A percentile compares a stretch with the other conserved stretches of the same genome.
Evolutionary conservation across 495 filamentous ascomycete species (phyloP).

Genomic region (Trypethelium eluteriae): DNA sequence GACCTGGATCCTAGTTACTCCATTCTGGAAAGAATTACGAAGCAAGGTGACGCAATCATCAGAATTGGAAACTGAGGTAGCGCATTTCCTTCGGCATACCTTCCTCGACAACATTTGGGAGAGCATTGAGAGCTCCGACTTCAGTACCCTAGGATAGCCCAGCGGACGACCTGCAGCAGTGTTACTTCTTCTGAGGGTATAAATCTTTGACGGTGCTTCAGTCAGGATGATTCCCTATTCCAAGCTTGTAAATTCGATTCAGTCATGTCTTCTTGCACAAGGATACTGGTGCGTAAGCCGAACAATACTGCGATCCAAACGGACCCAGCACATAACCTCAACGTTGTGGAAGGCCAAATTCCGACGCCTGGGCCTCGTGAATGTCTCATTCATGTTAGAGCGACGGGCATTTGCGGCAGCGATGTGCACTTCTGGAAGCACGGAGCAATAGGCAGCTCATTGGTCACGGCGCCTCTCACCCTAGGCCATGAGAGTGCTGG

Average conservation of each 20-base stretch:
- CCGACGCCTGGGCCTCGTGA: constrained; percentile 23
- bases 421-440: constrained; percentile 29
- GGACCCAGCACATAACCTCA: constrained; percentile 23
- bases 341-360: constrained; percentile 18
- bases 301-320: constrained; percentile 24
- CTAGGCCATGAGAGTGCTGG: constrained; percentile 27
- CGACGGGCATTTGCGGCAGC: constrained; percentile 26
- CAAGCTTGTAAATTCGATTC: no score
- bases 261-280: not conserved
- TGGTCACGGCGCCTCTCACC: constrained; percentile 15
- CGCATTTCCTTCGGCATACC: no score
- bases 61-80: no score
- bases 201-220: not conserved
- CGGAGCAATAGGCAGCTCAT: constrained; percentile 20
- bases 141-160: no score
- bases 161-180: no score
- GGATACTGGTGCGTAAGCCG: not conserved
- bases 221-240: no score
- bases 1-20: no score
- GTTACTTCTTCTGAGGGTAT: not conserved
- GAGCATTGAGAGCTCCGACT: no score
- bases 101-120: no score
- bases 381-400: constrained; percentile 25
- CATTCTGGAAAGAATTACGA: no score
- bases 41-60: no score